Base-by-base conservation (phyloP, 306 rosid genomes). In the Trifolium pratense region DNA sequence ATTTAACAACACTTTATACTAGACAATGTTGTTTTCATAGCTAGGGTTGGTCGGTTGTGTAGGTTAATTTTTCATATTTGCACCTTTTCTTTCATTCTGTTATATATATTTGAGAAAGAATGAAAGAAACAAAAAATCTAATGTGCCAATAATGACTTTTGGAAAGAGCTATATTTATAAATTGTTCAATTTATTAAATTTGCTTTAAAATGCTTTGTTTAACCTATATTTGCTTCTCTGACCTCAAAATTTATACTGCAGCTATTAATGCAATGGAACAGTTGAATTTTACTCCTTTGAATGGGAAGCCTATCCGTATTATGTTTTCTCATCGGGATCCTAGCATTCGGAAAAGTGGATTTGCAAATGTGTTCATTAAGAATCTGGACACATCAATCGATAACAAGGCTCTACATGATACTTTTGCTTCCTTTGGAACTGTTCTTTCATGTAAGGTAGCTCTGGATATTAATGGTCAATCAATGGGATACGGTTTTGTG, bases 261-360 rank as follows among this genome's bases (percentile, higher is more conserved):
- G 78, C 78, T 2, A 51, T 15, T 32, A 32, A 32, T 62, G 78
- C 78, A 0, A 74, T 61, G 25, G 71, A 62, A 21, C 70, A 46
- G 5, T 14, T 74, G 9, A 74, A 74, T 12, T 74, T 7, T 7
- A 46, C 70, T 62, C 63, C 18, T 9, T 10, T 74, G 8, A 74
- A 74, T 74, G 78, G 70, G 37, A 49, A 45, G 58, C 52, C 77
- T 3, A 51, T 51, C 21, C 43, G 77, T 0, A 45, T 73, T 0
- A 73, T 73, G 69, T 43, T 59, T 45, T 73, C 77, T 29, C 68
- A 73, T 2, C 69, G 77, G 7, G 77, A 73, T 45, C 77, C 77
- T 2, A 60, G 69, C 49, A 59, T 73, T 13, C 15, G 77, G 0
- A 73, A 60, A 31, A 73, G 69, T 8, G 77, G 77, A 45, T 18